phyloP scores from a whole-genome alignment of 306 rosid species.

The Senna tora region DNA sequence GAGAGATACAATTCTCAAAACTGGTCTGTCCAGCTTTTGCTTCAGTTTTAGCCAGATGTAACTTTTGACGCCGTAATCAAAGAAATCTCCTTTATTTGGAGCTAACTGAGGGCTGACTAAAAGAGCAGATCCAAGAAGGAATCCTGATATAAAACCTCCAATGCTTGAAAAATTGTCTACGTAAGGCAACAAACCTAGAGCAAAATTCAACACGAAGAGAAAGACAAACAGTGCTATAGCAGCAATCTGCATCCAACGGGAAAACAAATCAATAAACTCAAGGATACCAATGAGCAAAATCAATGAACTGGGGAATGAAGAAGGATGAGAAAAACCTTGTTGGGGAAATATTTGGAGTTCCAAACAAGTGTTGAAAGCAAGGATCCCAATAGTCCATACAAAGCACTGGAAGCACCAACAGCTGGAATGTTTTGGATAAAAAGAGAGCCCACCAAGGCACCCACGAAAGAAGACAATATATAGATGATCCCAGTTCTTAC shows the following conservation, averaged over 20 bases:
- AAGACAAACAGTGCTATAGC: constrained; percentile 58
- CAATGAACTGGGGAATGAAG: neutral
- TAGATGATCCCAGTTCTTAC: constrained; percentile 83
- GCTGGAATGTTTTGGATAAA: constrained; percentile 65
- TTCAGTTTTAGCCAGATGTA: constrained; percentile 57
- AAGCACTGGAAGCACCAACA: constrained; percentile 83
- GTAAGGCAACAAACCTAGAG: constrained; percentile 80
- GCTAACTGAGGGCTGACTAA: constrained; percentile 55
- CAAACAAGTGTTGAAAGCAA: constrained; percentile 66
- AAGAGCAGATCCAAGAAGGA: constrained; percentile 79
- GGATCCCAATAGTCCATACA: constrained; percentile 84
- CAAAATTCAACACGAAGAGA: constrained; percentile 62
- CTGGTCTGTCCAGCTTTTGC: constrained; percentile 68
- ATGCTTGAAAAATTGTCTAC: constrained; percentile 75
- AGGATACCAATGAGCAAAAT: constrained; percentile 29
- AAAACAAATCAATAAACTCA: constrained; percentile 28
- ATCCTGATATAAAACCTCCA: constrained; percentile 85
- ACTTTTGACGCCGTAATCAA: constrained; percentile 53
- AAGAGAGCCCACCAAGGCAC: constrained; percentile 85
- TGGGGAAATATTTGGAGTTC: constrained; percentile 70
- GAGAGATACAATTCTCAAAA: constrained; percentile 62
- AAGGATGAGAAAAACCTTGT: constrained; percentile 56
- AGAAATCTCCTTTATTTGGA: constrained; percentile 57
- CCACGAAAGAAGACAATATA: constrained; percentile 69
- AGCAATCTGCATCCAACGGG: constrained; percentile 61